Evolutionary conservation across 169 alveolate genomes (phyloP).

Genomic region (Plasmodium reichenowi): DNA sequence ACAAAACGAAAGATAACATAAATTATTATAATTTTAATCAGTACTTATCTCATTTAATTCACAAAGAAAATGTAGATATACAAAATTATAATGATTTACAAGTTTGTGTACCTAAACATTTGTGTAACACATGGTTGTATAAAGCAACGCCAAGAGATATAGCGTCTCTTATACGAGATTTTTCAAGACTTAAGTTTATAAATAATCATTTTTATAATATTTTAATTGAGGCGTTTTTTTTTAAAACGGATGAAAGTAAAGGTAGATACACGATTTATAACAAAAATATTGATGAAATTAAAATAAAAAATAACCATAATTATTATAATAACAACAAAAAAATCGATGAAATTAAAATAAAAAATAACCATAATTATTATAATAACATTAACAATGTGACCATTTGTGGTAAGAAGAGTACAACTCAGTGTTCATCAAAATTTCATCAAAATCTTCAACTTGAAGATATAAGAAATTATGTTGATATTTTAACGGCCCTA

Average conservation of each 20-base stretch:
- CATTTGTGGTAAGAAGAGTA: too few relatives aligned
- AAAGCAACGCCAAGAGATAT: slow-evolving; percentile 32
- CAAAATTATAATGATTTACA: too few relatives aligned
- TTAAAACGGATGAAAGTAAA: slow-evolving; percentile 15
- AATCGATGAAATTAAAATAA: too few relatives aligned
- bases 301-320: too few relatives aligned
- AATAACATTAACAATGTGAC: neutral
- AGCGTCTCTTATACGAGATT: slow-evolving; percentile 46
- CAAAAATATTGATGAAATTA: too few relatives aligned
- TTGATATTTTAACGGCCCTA: slow-evolving; percentile 45
- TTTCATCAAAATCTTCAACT: too few relatives aligned
- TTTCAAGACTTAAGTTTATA: slow-evolving; percentile 33
- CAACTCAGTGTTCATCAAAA: too few relatives aligned
- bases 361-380: too few relatives aligned
- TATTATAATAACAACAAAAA: too few relatives aligned
- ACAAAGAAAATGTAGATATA: neutral
- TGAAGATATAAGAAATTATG: slow-evolving; percentile 33
- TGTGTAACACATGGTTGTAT: slow-evolving; percentile 32
- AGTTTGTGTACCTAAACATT: neutral
- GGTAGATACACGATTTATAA: neutral
- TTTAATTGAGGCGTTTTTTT: slow-evolving; percentile 31
- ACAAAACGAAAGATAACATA: neutral
- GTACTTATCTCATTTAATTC: neutral
- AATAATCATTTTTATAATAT: slow-evolving; percentile 17
- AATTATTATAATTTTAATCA: neutral